phyloP scores from a whole-genome alignment of 2,329 filamentous ascomycete genomes.

The Pseudogymnoascus sp. region DNA sequence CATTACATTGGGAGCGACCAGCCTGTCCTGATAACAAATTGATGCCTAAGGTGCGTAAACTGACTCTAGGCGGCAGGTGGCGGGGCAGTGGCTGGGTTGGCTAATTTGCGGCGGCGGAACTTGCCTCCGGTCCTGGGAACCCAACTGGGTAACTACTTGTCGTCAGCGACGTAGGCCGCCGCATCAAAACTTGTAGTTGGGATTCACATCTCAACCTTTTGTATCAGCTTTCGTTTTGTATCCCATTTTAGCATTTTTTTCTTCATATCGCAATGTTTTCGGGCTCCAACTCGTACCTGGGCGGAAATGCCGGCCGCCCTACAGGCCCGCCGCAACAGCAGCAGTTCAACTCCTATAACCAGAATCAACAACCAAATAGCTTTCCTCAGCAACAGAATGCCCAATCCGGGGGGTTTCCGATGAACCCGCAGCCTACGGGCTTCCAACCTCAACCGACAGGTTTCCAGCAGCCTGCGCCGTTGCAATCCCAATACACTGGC shows the following conservation, averaged over 20 bases:
- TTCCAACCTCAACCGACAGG: conserved; percentile 48
- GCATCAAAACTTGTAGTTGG: conserved; percentile 6
- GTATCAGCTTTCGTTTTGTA: conserved; percentile 12
- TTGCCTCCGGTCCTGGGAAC: conserved; percentile 4
- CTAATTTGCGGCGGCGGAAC: conserved; percentile 7
- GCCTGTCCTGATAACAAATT: not conserved
- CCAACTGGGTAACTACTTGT: conserved; percentile 8
- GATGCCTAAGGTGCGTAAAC: not conserved
- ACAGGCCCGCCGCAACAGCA: conserved; percentile 54
- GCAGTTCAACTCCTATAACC: conserved; percentile 37
- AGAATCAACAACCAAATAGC: conserved; percentile 25
- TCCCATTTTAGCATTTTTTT: conserved; percentile 11
- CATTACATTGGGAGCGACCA: not conserved
- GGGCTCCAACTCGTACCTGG: conserved; percentile 76
- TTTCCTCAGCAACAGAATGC: conserved; percentile 28
- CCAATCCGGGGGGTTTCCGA: conserved; percentile 21
- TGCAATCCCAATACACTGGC: conserved; percentile 53
- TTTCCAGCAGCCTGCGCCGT: conserved; percentile 41
- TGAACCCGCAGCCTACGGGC: conserved; percentile 22
- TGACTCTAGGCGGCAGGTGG: not conserved
- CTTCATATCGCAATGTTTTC: conserved; percentile 63
- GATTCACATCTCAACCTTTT: conserved; percentile 8
- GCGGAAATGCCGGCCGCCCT: conserved; percentile 66
- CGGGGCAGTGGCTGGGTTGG: conserved; percentile 4
- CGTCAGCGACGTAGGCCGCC: conserved; percentile 8